Evolutionary conservation across 192 early-diverging fungal genomes (phyloP).

Genomic region (Coemansia sp.): DNA sequence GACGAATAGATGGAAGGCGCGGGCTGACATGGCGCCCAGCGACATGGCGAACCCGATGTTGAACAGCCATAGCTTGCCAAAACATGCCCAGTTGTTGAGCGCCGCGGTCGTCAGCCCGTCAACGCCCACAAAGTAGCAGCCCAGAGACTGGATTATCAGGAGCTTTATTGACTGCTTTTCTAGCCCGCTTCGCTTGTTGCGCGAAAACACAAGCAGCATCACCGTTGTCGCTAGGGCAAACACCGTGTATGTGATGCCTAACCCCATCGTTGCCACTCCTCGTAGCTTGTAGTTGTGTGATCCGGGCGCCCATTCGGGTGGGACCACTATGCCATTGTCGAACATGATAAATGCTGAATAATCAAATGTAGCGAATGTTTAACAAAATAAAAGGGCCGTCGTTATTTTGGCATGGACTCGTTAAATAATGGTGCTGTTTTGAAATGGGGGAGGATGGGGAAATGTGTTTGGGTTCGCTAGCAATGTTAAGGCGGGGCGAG

Average conservation of each 20-base stretch:
- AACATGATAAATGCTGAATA: too few relatives aligned
- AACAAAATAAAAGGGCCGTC: too few relatives aligned
- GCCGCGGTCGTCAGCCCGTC: constrained; percentile 23
- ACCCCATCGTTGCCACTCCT: not conserved
- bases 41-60: constrained; percentile 36
- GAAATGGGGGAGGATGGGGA: too few relatives aligned
- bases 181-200: constrained; percentile 38
- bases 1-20: too few relatives aligned
- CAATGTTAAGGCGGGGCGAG: too few relatives aligned
- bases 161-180: constrained; percentile 33
- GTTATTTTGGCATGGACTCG: too few relatives aligned
- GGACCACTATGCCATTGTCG: not conserved
- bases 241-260: constrained; percentile 17
- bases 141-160: constrained; percentile 25
- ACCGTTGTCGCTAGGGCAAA: constrained; percentile 22
- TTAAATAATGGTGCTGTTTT: too few relatives aligned
- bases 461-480: too few relatives aligned
- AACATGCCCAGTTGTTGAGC: constrained; percentile 40
- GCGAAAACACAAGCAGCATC: constrained; percentile 17
- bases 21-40: constrained; percentile 32
- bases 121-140: constrained; percentile 24
- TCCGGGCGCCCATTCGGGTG: constrained; percentile 27
- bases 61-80: constrained; percentile 39
- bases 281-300: constrained; percentile 28
- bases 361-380: too few relatives aligned